Evolutionary conservation across 1,139 yeast genomes (phyloP), one percentile per base, ranked within the genome.

Genomic region (Hyphopichia fennica): DNA sequence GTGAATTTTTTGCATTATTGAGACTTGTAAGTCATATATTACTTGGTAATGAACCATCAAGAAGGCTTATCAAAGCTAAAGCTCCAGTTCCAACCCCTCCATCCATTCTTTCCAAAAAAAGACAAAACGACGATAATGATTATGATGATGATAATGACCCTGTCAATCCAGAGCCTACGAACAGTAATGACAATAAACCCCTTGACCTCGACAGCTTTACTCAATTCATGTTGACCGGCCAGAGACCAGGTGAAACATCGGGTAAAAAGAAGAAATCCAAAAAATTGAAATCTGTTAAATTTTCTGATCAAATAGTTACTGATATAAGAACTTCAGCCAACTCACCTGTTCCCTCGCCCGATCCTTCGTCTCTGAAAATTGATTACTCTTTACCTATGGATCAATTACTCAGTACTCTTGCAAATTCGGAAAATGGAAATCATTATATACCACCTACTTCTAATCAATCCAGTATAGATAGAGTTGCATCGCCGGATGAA

Each of bases 381-480:
- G 93, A 85, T 56, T 70, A 77, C 41, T 74, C 86, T 2, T 63
- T 86, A 25, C 89, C 91, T 2, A 85, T 86, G 93, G 87, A 83
- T 52, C 87, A 85, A 56, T 60, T 85, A 33, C 54, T 86, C 39
- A 68, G 69, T 41, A 69, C 68, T 42, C 60, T 83, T 52, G 47
- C 62, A 47, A 29, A 29, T 25, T 14, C 15, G 4, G 18, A 19
- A 14, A 34, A 22, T 16, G 28, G 28, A 9, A 15, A 10, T 13
- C 18, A 23, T 25, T 9, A 9, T 14, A 15, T 11, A n/a, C 25
- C 8, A 13, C 34, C 27, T n/a, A 14, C 19, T 14, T 15, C 16
- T 9, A 27, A 2, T 4, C 25, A 22, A 18, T 61, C 3, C 58
- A 62, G 30, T 64, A 25, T 35, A 10, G 14, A 37, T 17, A 22